These are phyloP conservation scores for Agaricales sp. DNA, from an alignment of 1,284 basidiomycete species.

Conservation along the genomic window DNA sequence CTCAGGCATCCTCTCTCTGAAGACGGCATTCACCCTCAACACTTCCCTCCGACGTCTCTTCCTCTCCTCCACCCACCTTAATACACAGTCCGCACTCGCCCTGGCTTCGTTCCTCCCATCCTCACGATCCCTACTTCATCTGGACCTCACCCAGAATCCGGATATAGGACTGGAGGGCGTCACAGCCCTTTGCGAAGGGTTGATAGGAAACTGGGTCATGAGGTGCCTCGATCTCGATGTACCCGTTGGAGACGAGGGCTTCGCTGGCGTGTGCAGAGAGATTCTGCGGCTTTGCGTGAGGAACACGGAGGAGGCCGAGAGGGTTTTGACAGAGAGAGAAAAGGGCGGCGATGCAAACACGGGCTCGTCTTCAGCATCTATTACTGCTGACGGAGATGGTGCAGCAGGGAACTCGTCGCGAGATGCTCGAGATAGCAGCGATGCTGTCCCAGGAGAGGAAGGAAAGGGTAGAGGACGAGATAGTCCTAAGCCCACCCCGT, in stretches of 20 bases:
- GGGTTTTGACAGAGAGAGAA: conserved; percentile 18
- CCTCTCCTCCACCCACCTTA: conserved; percentile 49
- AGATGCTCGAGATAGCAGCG: too few species aligned
- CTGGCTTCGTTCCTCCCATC: not conserved
- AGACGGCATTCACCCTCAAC: not conserved
- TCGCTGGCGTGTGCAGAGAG: conserved; percentile 45
- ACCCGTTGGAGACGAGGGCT: conserved; percentile 79
- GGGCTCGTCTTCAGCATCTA: too few species aligned
- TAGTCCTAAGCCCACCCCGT: not conserved
- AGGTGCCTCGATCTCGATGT: conserved; percentile 92
- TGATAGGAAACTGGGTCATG: conserved; percentile 78
- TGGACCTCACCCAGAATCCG: not conserved
- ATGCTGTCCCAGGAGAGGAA: too few species aligned
- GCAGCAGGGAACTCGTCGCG: too few species aligned
- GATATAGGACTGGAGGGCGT: not conserved
- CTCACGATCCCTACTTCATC: not conserved
- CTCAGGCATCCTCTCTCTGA: not conserved
- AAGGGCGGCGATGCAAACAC: too few species aligned
- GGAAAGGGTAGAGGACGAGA: not conserved
- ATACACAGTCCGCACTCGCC: conserved; percentile 61
- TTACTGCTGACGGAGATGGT: too few species aligned
- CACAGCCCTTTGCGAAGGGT: conserved; percentile 77
- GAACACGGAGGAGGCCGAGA: conserved; percentile 80
- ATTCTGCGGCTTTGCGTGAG: conserved; percentile 19
- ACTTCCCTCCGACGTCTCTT: not conserved